Percentiles rank a stretch among this genome's conserved stretches.
These are phyloP conservation scores for Aspergillus intermedius DNA, from an alignment of 2,329 filamentous ascomycete genomes.

Conservation along the genomic window DNA sequence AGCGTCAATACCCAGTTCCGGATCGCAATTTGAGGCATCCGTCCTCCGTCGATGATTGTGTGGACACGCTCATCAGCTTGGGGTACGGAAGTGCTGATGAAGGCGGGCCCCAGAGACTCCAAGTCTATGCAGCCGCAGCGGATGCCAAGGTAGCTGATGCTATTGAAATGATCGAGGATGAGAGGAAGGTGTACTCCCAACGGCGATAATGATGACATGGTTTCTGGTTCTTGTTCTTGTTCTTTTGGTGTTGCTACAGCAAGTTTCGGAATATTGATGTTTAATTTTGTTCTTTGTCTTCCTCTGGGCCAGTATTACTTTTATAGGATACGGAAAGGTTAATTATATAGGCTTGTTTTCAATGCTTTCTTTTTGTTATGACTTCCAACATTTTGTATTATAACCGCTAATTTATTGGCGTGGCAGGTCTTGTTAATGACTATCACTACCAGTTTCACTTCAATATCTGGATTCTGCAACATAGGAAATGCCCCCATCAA, in stretches of 20 bases:
- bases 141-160: conserved; percentile 39
- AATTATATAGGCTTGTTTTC: neutral
- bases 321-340: neutral
- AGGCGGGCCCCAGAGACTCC: conserved; percentile 33
- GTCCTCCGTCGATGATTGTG: conserved; percentile 28
- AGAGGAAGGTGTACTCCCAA: conserved; percentile 37
- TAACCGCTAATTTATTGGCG: too few species aligned
- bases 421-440: too few species aligned
- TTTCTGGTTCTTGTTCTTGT: neutral
- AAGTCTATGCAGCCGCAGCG: conserved; percentile 40
- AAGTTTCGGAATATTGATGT: neutral
- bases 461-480: too few species aligned
- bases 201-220: conserved; percentile 4
- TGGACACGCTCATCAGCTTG: conserved; percentile 33
- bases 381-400: too few species aligned
- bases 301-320: neutral
- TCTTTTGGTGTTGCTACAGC: neutral
- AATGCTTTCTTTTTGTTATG: too few species aligned
- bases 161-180: conserved; percentile 47
- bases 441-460: too few species aligned
- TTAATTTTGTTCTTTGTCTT: neutral
- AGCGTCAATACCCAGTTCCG: neutral
- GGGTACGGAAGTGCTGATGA: conserved; percentile 34
- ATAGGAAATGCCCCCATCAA: too few species aligned
- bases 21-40: neutral